Evolutionary conservation across 1,139 yeast genomes (phyloP), one percentile per base, ranked within the genome.

Genomic region (Taphrina confusa): DNA sequence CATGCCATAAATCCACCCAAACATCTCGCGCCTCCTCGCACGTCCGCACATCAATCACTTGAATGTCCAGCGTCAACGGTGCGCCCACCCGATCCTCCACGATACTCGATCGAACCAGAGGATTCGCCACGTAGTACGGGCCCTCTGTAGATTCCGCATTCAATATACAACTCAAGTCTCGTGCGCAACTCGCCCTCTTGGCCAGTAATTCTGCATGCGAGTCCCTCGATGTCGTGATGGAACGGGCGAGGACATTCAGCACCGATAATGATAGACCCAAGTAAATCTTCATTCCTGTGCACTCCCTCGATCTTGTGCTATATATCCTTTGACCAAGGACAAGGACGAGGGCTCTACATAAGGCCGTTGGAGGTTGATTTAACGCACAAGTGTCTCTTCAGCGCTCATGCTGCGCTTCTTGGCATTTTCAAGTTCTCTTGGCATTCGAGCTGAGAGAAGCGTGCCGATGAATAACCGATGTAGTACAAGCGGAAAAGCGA

Each of bases 51-150:
- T 42, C 46, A 42, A 42, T 11, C 31, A 42, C 46, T 18, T 23
- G 20, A 23, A 42, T 42, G 4, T 42, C 31, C 16, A 42, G 30
- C 11, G 14, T 22, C 46, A 42, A 16, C 2, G 46, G 23, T 6
- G 46, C 46, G 18, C 46, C 46, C n/a, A 23, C 31, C 18, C 46
- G 46, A 9, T 42, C 46, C 31, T 42, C 46, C 16, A 42, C 46
- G 11, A 42, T 42, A 16, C 14, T 11, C 18, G 46, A 42, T 3
- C 46, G 30, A 8, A 42, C 46, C 31, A 42, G 31, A 9, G 46
- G 46, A 11, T 42, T 3, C 31, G 46, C 46, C 9, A 42, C 46
- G 46, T 42, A 42, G 14, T 23, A 42, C 12, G 46, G 46, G 5
- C 46, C 46, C 11, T 42, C 46, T 31, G 31, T 42, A 8, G 31